Percentiles rank a stretch among this genome's conserved stretches.
phyloP scores from a whole-genome alignment of 352 stramenopile species.

The Phytophthora capsici region DNA sequence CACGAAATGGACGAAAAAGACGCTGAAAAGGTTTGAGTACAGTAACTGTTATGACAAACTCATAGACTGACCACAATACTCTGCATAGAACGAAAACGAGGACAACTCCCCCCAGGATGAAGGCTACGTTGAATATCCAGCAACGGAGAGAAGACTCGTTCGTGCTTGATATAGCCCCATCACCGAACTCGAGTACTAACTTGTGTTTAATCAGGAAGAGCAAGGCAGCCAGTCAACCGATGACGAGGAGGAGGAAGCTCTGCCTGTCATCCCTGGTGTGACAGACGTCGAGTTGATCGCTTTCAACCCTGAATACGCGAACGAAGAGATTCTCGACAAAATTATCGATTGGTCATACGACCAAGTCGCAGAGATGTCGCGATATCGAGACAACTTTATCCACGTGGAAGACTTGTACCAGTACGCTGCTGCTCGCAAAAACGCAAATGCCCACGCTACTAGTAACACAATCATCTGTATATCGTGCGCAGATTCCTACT shows the following conservation, averaged over 20 bases:
- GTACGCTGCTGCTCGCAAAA: slow-evolving; percentile 26
- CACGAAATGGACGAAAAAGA: neutral
- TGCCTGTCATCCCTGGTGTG: slow-evolving; percentile 44
- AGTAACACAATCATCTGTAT: neutral
- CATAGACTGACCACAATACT: neutral
- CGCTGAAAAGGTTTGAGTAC: slow-evolving; percentile 2
- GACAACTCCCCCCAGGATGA: neutral
- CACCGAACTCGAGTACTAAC: neutral
- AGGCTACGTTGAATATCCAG: slow-evolving; percentile 8
- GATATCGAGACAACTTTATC: slow-evolving; percentile 55
- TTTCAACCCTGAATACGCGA: slow-evolving; percentile 65
- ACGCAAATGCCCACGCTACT: neutral
- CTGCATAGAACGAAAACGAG: neutral
- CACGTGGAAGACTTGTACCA: slow-evolving; percentile 58
- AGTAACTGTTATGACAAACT: neutral
- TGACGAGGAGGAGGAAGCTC: slow-evolving; percentile 16
- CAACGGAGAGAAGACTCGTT: slow-evolving; percentile 27
- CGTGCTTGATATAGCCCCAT: neutral
- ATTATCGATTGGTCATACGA: slow-evolving; percentile 78
- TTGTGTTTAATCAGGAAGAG: slow-evolving; percentile 1
- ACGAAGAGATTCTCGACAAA: slow-evolving; percentile 50
- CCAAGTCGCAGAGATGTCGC: slow-evolving; percentile 41
- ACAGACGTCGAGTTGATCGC: slow-evolving; percentile 54
- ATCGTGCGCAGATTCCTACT: slow-evolving; percentile 46
- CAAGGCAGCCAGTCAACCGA: neutral